Evolutionary conservation across 352 stramenopile species (phyloP).

Genomic region (Globisporangium nodosum): DNA sequence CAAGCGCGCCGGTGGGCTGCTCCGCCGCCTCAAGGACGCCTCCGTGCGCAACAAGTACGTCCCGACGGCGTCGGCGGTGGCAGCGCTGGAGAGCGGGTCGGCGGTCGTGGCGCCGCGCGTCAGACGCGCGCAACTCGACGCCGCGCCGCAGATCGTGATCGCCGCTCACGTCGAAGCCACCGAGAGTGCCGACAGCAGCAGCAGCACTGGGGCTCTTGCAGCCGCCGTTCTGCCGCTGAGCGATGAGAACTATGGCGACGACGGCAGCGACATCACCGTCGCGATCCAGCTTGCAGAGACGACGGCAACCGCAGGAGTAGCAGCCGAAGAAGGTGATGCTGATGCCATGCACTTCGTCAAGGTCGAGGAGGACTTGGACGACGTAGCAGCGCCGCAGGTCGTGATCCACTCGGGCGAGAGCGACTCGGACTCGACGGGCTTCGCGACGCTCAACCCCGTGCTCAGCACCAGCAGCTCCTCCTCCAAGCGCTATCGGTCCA

Average conservation of each 20-base stretch:
- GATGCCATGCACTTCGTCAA: background rate
- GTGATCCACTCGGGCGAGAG: slow-evolving; percentile 73
- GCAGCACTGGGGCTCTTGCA: background rate
- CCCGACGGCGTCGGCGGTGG: slow-evolving; percentile 2
- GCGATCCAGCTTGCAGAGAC: slow-evolving; percentile 21
- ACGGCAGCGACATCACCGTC: slow-evolving; percentile 48
- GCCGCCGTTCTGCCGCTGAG: background rate
- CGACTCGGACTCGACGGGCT: slow-evolving; percentile 47
- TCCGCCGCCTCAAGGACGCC: slow-evolving; percentile 25
- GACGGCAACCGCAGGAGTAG: background rate
- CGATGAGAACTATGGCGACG: slow-evolving; percentile 5
- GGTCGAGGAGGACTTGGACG: slow-evolving; percentile 21
- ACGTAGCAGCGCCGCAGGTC: slow-evolving; percentile 31
- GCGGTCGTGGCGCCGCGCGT: background rate
- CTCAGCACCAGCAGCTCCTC: slow-evolving; percentile 18
- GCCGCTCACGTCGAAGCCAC: background rate
- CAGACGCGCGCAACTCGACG: slow-evolving; percentile 1
- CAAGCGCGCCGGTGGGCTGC: slow-evolving; percentile 19
- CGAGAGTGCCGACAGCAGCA: background rate
- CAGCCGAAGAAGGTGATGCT: background rate
- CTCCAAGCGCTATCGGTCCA: slow-evolving; percentile 6
- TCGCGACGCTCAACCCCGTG: slow-evolving; percentile 63
- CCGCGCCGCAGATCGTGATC: slow-evolving; percentile 11
- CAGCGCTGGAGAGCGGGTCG: background rate
- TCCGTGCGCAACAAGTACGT: slow-evolving; percentile 24